A percentile compares a stretch with the other conserved stretches of the same genome.
Evolutionary conservation across 1,139 yeast genomes (phyloP).

Genomic region (Saccharomyces pastorianus): DNA sequence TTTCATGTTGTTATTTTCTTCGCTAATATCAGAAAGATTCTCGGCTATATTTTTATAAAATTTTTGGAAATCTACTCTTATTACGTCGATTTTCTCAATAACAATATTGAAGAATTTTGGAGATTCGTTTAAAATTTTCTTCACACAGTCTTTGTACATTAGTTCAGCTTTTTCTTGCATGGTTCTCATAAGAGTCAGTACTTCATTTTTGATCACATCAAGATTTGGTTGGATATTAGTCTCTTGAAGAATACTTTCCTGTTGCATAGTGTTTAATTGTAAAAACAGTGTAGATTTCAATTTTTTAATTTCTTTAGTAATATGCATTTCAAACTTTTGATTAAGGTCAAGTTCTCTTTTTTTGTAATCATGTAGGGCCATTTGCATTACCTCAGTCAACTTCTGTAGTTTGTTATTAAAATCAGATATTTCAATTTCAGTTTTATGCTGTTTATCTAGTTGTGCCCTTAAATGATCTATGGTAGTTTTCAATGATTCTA

Average conservation of each 20-base stretch:
- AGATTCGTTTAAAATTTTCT: constrained; percentile 18
- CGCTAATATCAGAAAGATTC: constrained; percentile 27
- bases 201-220: constrained; percentile 17
- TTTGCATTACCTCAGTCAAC: constrained; percentile 28
- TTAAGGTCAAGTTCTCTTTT: constrained; percentile 28
- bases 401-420: constrained; percentile 31
- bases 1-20: constrained; percentile 32
- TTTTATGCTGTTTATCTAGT: constrained; percentile 32
- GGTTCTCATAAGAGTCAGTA: constrained; percentile 13
- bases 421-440: constrained; percentile 30
- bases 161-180: constrained; percentile 18
- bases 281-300: constrained; percentile 16
- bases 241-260: constrained; percentile 8
- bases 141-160: constrained; percentile 21
- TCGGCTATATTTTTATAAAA: constrained; percentile 20
- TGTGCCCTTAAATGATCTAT: constrained; percentile 21
- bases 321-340: constrained; percentile 7
- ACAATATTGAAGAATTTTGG: constrained; percentile 21
- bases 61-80: constrained; percentile 9
- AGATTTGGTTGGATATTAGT: constrained; percentile 17
- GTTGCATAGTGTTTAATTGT: constrained; percentile 20
- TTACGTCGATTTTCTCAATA: constrained; percentile 10
- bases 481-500: constrained; percentile 28
- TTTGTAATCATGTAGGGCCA: constrained; percentile 28
- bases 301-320: constrained; percentile 10